These are phyloP conservation scores for Forsythia viridissima DNA, from an alignment of 257 asterid genomes.

Conservation along the genomic window DNA sequence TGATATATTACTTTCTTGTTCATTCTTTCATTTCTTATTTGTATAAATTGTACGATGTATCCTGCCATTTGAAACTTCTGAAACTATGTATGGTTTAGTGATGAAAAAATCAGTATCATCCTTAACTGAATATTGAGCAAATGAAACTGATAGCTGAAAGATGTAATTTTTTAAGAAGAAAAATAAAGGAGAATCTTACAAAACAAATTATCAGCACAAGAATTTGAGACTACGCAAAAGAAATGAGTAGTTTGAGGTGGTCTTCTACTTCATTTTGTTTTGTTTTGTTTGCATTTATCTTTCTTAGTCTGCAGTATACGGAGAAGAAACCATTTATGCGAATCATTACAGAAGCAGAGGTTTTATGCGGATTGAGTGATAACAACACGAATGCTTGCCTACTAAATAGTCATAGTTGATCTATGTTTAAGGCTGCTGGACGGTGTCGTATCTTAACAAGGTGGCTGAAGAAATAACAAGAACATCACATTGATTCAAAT, in stretches of 20 bases:
- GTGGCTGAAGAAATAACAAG: background rate
- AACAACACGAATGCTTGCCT: background rate
- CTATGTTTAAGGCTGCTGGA: background rate
- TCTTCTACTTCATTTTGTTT: background rate
- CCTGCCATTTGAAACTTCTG: conserved; percentile 24
- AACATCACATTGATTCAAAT: background rate
- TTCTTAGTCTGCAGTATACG: background rate
- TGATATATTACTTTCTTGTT: conserved; percentile 16
- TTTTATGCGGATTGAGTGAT: background rate
- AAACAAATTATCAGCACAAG: conserved; percentile 13
- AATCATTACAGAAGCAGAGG: background rate
- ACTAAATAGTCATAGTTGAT: background rate
- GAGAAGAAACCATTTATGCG: background rate
- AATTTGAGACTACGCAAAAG: background rate
- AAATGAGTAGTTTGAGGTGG: background rate
- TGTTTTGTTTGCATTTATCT: background rate
- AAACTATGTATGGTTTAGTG: conserved; percentile 25
- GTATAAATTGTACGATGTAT: conserved; percentile 15
- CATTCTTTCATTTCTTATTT: conserved; percentile 12
- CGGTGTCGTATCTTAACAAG: background rate
- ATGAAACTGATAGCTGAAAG: conserved; percentile 18
- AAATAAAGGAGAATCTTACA: background rate
- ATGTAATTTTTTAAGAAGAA: conserved; percentile 10
- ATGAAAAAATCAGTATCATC: background rate
- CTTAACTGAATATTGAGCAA: conserved; percentile 3